Conservation (phyloP, 768 basidiomycete genomes). For the Rubroboletus satanas region DNA sequence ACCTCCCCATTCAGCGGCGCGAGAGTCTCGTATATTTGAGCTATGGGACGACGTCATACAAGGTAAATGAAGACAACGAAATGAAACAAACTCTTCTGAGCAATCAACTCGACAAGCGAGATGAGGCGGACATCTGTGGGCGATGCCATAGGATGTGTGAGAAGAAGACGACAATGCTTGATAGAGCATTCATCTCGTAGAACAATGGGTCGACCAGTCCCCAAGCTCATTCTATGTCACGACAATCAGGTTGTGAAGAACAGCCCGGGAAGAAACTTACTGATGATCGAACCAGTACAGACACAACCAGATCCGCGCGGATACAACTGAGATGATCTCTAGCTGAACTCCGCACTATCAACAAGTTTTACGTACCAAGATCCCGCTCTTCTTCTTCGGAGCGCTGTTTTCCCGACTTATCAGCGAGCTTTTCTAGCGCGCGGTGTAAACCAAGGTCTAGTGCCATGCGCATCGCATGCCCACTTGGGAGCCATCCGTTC, state of each 20-base stretch:
- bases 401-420: constrained; percentile 58
- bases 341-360: not conserved
- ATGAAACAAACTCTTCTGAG: constrained; percentile 71
- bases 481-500: constrained; percentile 92
- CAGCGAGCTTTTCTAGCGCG: constrained; percentile 86
- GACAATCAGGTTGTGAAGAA: constrained; percentile 10
- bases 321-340: constrained; percentile 58
- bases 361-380: constrained; percentile 49
- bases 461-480: constrained; percentile 96
- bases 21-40: constrained; percentile 90
- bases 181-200: constrained; percentile 87
- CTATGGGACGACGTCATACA: constrained; percentile 37
- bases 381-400: constrained; percentile 84
- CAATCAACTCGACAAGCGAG: constrained; percentile 84
- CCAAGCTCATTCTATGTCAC: constrained; percentile 73
- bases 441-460: constrained; percentile 90
- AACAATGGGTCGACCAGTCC: constrained; percentile 87
- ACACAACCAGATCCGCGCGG: constrained; percentile 91
- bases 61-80: not conserved
- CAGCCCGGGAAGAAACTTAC: constrained; percentile 41
- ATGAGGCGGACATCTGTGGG: constrained; percentile 87
- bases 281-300: constrained; percentile 97
- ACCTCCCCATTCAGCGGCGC: constrained; percentile 83
- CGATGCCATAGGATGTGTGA: constrained; percentile 83
- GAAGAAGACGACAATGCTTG: constrained; percentile 74